Percentiles rank a stretch among this genome's conserved stretches.
Conservation (phyloP, 176 grass and related monocot species). For the Oropetium thomaeum region DNA sequence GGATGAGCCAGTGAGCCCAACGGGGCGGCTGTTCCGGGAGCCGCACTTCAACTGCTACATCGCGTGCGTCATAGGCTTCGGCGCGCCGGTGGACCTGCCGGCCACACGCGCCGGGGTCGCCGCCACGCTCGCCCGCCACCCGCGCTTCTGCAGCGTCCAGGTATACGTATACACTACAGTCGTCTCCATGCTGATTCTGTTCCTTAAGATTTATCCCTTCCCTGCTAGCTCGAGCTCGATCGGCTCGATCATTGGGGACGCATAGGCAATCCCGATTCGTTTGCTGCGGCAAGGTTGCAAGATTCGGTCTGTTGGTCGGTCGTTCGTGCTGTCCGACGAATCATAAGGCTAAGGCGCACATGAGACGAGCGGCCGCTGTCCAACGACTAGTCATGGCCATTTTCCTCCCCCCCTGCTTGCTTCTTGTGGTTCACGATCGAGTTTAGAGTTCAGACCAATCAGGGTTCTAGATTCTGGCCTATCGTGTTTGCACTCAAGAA, state of each 20-base stretch:
- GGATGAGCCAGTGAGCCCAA: not conserved
- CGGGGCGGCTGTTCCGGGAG: not conserved
- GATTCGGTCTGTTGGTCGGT: not conserved
- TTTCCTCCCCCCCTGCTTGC: too few species aligned
- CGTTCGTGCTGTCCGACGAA: too few species aligned
- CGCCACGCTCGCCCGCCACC: constrained; percentile 63
- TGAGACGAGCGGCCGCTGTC: too few species aligned
- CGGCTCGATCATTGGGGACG: not conserved
- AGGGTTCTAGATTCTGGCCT: too few species aligned
- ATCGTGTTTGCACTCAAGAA: too few species aligned
- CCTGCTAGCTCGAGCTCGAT: too few species aligned
- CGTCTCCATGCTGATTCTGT: not conserved
- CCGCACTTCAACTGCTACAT: too few species aligned
- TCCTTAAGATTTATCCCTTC: not conserved
- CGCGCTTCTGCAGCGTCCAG: constrained; percentile 81
- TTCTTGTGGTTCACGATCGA: too few species aligned
- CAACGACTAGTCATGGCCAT: too few species aligned
- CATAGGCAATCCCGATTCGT: not conserved
- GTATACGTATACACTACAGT: too few species aligned
- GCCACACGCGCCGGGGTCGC: constrained; percentile 40
- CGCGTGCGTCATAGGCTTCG: constrained; percentile 50
- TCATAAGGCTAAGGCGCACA: too few species aligned
- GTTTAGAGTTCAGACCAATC: too few species aligned
- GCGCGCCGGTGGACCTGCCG: constrained; percentile 38
- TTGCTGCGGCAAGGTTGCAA: not conserved